These are phyloP conservation scores for Golubevia pallescens DNA, from an alignment of 1,284 basidiomycete genomes.

Conservation along the genomic window DNA sequence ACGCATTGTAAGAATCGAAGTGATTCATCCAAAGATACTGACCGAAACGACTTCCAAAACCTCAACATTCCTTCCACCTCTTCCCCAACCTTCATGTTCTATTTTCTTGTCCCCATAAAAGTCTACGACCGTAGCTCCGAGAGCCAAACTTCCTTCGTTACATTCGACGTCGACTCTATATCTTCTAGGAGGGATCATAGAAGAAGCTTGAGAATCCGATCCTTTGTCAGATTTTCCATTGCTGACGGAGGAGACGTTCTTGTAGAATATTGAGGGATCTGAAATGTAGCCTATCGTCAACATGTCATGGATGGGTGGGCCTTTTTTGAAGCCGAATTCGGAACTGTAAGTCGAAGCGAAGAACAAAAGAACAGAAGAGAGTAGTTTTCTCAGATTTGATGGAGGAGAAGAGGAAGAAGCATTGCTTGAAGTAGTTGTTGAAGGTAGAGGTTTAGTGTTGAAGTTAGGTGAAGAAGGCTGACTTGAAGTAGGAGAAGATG, in stretches of 20 bases:
- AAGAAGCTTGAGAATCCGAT: not conserved
- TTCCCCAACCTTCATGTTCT: slow-evolving; percentile 34
- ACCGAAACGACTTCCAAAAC: slow-evolving; percentile 44
- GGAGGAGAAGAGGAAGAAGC: slow-evolving; percentile 14
- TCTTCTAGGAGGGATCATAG: slow-evolving; percentile 18
- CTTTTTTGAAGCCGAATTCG: slow-evolving; percentile 42
- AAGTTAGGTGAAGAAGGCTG: slow-evolving; percentile 6
- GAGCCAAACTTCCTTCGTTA: slow-evolving; percentile 20
- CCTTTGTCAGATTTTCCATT: not conserved
- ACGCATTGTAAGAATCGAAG: not conserved
- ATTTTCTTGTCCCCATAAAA: slow-evolving; percentile 31
- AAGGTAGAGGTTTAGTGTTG: too few relatives aligned
- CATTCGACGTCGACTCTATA: slow-evolving; percentile 45
- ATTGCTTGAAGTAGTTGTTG: slow-evolving; percentile 10
- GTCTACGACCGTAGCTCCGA: slow-evolving; percentile 50
- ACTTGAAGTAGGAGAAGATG: not conserved
- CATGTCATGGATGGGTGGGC: slow-evolving; percentile 52
- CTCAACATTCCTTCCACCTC: slow-evolving; percentile 38
- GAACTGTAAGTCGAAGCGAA: slow-evolving; percentile 43
- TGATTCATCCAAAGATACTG: not conserved
- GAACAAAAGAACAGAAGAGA: slow-evolving; percentile 43
- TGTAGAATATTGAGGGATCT: slow-evolving; percentile 42
- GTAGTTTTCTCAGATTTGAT: slow-evolving; percentile 24
- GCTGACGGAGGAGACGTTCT: slow-evolving; percentile 10
- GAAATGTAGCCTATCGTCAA: slow-evolving; percentile 48